Percentiles rank a stretch among this genome's conserved stretches.
Conservation (phyloP, 1,139 yeast species). For the Lizanozyma gosingica region DNA sequence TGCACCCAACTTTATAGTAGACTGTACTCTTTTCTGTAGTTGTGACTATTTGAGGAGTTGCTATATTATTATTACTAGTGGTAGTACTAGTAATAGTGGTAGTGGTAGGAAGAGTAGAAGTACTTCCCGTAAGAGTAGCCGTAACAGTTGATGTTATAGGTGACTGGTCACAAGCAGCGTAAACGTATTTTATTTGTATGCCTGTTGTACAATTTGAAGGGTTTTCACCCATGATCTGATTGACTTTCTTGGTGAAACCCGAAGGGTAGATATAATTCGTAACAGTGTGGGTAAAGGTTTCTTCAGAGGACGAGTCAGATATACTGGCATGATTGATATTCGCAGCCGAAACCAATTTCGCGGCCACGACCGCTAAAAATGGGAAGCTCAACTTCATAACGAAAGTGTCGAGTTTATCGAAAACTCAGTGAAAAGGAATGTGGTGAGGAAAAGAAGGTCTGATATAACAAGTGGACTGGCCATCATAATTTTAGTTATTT, state of each 20-base stretch:
- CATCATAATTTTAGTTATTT: too few species aligned
- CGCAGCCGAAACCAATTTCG: not conserved
- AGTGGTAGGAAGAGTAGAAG: not conserved
- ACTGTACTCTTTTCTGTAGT: not conserved
- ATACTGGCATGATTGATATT: not conserved
- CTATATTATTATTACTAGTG: too few species aligned
- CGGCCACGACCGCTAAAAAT: not conserved
- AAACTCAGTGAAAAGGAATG: not conserved
- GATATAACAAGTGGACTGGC: too few species aligned
- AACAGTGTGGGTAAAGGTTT: not conserved
- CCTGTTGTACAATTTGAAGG: not conserved
- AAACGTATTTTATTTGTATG: not conserved
- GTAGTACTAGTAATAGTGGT: not conserved
- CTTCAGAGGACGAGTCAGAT: not conserved
- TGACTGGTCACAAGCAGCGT: not conserved
- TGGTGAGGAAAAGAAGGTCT: too few species aligned
- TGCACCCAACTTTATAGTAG: not conserved
- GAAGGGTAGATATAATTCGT: not conserved
- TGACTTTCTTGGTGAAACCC: not conserved
- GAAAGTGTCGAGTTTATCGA: not conserved
- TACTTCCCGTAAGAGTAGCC: not conserved
- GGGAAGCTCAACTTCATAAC: not conserved
- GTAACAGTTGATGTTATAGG: not conserved
- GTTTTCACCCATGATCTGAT: not conserved
- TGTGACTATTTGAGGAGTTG: not conserved